Conservation (phyloP, 495 filamentous ascomycete genomes). For the Talaromyces adpressus region DNA sequence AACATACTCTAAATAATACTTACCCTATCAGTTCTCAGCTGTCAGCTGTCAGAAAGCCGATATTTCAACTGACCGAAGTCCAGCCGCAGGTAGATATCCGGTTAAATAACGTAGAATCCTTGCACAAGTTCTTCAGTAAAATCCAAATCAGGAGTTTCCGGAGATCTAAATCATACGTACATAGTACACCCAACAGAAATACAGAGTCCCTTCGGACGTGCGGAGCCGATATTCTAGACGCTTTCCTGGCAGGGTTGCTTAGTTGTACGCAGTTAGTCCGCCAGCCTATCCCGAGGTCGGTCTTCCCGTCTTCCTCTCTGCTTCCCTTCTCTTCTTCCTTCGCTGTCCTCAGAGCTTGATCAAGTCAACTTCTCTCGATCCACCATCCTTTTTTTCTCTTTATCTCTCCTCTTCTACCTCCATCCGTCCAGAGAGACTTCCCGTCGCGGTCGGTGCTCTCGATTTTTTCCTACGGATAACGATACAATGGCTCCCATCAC, state of each 20-base stretch:
- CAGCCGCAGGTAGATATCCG: neutral
- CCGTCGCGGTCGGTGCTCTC: constrained; percentile 25
- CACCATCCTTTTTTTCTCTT: constrained; percentile 11
- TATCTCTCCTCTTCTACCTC: constrained; percentile 16
- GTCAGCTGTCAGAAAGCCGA: neutral
- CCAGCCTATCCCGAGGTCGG: constrained; percentile 14
- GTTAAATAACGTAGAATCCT: neutral
- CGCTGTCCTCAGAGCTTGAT: constrained; percentile 14
- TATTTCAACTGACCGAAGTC: neutral
- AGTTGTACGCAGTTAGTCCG: neutral
- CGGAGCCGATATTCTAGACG: neutral
- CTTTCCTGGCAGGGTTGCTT: neutral
- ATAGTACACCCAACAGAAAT: no score
- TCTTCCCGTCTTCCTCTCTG: constrained; percentile 15
- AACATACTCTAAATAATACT: no score
- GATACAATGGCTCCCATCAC: constrained; percentile 75
- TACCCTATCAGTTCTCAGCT: no score
- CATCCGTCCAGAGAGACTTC: constrained; percentile 12
- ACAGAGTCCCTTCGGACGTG: neutral
- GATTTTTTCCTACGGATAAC: constrained; percentile 10
- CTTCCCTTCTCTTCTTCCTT: constrained; percentile 28
- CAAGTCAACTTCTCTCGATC: constrained; percentile 6
- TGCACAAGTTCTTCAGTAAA: neutral
- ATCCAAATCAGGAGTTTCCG: neutral
- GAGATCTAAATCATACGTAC: neutral